Conservation (phyloP, 495 filamentous ascomycete species). For the Bathelium albidoporum region DNA sequence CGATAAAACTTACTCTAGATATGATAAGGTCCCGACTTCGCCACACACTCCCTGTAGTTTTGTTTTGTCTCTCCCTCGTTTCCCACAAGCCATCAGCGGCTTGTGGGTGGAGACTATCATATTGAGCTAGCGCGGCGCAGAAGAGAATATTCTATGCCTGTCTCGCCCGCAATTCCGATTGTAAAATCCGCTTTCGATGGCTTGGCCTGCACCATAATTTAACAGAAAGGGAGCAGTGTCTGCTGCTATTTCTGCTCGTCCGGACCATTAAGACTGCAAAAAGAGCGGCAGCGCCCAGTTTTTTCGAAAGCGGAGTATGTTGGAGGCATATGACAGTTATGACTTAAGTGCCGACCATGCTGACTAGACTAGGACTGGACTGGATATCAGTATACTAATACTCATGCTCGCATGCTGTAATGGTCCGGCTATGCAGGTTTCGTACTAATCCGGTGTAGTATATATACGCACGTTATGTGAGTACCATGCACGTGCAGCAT, state of each 20-base stretch:
- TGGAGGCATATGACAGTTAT: background rate
- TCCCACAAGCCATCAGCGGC: too few species aligned
- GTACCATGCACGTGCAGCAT: background rate
- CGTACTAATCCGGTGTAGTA: background rate
- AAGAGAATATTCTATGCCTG: too few species aligned
- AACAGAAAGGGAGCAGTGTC: too few species aligned
- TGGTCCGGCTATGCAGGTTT: background rate
- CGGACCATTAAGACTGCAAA: background rate
- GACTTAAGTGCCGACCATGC: background rate
- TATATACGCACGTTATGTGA: background rate
- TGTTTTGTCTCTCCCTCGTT: too few species aligned
- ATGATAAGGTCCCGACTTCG: too few species aligned
- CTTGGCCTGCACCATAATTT: too few species aligned
- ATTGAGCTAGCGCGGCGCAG: too few species aligned
- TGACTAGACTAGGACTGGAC: background rate
- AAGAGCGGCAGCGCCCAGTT: background rate
- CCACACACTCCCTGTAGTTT: too few species aligned
- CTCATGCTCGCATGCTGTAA: background rate
- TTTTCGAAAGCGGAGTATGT: background rate
- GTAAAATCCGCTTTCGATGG: too few species aligned
- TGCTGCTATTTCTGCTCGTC: background rate
- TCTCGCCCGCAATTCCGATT: too few species aligned
- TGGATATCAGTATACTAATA: background rate
- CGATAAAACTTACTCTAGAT: too few species aligned
- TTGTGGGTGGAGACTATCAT: too few species aligned